phyloP scores from a whole-genome alignment of 139 green algal genomes.

The Chlamydomonas eustigma region DNA sequence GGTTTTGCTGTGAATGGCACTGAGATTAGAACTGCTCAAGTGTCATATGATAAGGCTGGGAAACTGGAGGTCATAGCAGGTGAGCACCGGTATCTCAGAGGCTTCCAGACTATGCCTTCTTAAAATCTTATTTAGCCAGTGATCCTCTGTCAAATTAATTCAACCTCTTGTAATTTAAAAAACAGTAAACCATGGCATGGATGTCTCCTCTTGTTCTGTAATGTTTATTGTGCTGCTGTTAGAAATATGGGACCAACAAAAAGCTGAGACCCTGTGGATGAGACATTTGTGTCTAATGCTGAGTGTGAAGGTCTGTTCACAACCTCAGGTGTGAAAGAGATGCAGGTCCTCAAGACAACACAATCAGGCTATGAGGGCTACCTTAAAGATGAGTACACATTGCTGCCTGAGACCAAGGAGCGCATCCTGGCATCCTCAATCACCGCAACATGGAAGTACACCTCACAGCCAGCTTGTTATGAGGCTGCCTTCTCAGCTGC shows the following conservation, averaged over 20 bases:
- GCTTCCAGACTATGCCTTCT: too few relatives aligned
- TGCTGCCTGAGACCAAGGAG: conserved; percentile 79
- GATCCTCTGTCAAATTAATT: too few relatives aligned
- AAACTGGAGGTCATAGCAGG: conserved; percentile 53
- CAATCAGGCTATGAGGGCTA: conserved; percentile 92
- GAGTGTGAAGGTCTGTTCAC: too few relatives aligned
- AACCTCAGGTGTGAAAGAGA: conserved; percentile 19
- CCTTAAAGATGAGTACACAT: conserved; percentile 83
- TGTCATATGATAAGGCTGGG: conserved; percentile 49
- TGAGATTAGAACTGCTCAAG: conserved; percentile 62
- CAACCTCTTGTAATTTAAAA: not conserved
- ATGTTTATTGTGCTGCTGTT: too few relatives aligned
- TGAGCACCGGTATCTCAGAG: conserved; percentile 21
- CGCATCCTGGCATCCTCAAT: conserved; percentile 87
- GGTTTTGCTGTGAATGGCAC: conserved; percentile 52
- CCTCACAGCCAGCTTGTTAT: conserved; percentile 22
- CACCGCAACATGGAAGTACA: conserved; percentile 79
- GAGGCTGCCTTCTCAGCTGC: conserved; percentile 27
- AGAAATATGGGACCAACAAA: too few relatives aligned
- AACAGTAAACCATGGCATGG: conserved; percentile 4
- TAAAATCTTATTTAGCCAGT: too few relatives aligned
- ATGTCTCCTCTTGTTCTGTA: not conserved
- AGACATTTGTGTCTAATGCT: too few relatives aligned
- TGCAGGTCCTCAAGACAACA: conserved; percentile 81
- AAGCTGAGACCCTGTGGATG: too few relatives aligned